Base-by-base conservation (phyloP, 192 early-diverging fungal genomes). In the Podila horticola region DNA sequence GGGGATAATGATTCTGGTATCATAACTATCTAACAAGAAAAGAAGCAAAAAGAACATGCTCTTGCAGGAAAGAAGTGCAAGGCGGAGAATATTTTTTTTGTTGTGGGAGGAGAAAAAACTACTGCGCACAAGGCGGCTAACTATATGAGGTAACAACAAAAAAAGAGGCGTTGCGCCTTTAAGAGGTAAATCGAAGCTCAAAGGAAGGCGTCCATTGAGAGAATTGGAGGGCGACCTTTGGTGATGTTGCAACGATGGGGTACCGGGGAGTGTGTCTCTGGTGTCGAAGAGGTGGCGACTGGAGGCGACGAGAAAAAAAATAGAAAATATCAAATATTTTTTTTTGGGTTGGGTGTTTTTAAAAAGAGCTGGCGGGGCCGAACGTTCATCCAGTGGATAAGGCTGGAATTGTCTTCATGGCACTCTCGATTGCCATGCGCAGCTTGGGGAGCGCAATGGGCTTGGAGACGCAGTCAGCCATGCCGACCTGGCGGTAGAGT, bases 391-490 rank as follows among this genome's bases (percentile, higher is more conserved):
- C 59, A 20, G 64, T 71, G 22, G 48, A 48, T 29, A 65, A 5
- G 15, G 76, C 49, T 4, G 60, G 63, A 15, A 76, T 55, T 0
- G 60, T 38, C 70, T 68, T 79, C 64, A 79, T 59, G 28, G 75
- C 76, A 62, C 67, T 68, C 48, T 83, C 82, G 48, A 84, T 84
- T 36, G 77, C 83, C 59, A 72, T 72, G 62, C 83, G 83, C 30
- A 85, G 58, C 52, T 64, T 72, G 49, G 61, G 66, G 55, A 85
- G 58, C 15, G 61, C 60, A 55, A 89, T 85, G 10, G 85, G 85
- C 79, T 89, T 89, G 69, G 86, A 77, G 61, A 89, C 79, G 50
- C 88, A 89, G 41, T 84, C 88, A 68, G 85, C 82, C 85, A 91
- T 91, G 26, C 91, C 91, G 26, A 85, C 74, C 22, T 86, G 67